These are phyloP conservation scores for Phylloporus rhodoxanthus DNA, from an alignment of 768 basidiomycete species.

Conservation along the genomic window DNA sequence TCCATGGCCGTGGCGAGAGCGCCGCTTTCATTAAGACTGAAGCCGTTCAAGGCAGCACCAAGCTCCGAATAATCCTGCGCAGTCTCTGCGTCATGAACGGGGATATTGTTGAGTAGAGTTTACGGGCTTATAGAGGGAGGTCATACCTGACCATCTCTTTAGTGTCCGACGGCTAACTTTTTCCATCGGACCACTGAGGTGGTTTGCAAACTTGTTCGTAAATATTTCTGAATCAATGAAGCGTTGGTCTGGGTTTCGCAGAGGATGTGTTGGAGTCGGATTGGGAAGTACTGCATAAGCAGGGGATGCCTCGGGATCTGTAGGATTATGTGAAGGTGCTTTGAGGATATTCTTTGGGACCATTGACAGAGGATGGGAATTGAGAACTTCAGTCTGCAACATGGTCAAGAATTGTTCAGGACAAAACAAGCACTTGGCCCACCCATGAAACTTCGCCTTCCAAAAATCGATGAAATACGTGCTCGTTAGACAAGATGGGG, in stretches of 20 bases:
- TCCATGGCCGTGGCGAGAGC: conserved; percentile 80
- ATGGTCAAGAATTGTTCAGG: conserved; percentile 4
- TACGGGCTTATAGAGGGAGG: background rate
- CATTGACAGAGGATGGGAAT: conserved; percentile 85
- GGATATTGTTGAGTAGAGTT: conserved; percentile 2
- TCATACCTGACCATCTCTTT: conserved; percentile 90
- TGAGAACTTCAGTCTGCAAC: conserved; percentile 77
- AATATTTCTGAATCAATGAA: conserved; percentile 96
- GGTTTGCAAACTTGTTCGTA: conserved; percentile 91
- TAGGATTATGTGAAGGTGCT: conserved; percentile 92
- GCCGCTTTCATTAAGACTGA: conserved; percentile 80
- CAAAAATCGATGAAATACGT: conserved; percentile 93
- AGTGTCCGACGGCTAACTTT: conserved; percentile 88
- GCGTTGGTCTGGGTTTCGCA: conserved; percentile 90
- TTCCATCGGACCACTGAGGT: conserved; percentile 90
- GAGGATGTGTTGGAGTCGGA: conserved; percentile 80
- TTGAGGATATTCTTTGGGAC: conserved; percentile 95
- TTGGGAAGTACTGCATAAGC: conserved; percentile 85
- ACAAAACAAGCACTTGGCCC: conserved; percentile 20
- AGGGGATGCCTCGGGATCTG: conserved; percentile 63
- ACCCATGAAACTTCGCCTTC: conserved; percentile 97
- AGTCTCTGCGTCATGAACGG: conserved; percentile 44
- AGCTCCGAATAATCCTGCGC: conserved; percentile 87
- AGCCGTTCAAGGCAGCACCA: conserved; percentile 88
- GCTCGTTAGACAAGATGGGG: conserved; percentile 93